Base-by-base conservation (phyloP, 169 alveolate species). In the Eimeria tenella region DNA sequence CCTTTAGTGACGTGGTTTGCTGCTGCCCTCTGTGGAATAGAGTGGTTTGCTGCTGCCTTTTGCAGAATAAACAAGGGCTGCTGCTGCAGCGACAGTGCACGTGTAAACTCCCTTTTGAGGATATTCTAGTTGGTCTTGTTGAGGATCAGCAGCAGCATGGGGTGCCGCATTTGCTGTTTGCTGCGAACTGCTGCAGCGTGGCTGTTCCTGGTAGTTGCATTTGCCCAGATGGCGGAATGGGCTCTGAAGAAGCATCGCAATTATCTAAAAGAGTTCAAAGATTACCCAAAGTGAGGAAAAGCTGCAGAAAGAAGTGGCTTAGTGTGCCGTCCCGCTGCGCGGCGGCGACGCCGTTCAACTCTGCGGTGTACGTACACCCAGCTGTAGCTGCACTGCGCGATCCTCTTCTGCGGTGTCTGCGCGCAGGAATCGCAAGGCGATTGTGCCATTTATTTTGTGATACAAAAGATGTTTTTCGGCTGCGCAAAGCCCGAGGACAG, bases 191-290 rank as follows among this genome's bases (percentile, higher is more conserved):
- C 1, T 60, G 77, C 93, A 93, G 96, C 94, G 73, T 96, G 95
- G 96, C 89, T 94, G 62, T 96, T 95, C 94, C 84, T 96, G 88
- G 89, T 96, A 75, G 95, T 96, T 53, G 98, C 96, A 5, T 97
- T 97, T 93, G 96, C 87, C 82, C 95, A 91, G 42, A 98, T 98
- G 99, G 91, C 97, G 73, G 97, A 97, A 83, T 98, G 99, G 99
- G 99, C 99, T 15, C 73, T 97, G 63, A 96, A 97, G 95, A 98
- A 98, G 95, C 99, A 98, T 92, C 93, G 95, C 53, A 97, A 97
- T 89, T 97, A 98, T 93, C 95, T 95, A 68, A 94, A 95, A 42
- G 99, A 98, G 83, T 98, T 97, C 93, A 96, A 97, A 9, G 98
- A 98, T 79, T 95, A 96, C 71, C 97, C 97, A 60, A 97, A 77